These are phyloP conservation scores for Tillandsia leiboldiana DNA, from an alignment of 176 grass and related monocot species.

Conservation along the genomic window DNA sequence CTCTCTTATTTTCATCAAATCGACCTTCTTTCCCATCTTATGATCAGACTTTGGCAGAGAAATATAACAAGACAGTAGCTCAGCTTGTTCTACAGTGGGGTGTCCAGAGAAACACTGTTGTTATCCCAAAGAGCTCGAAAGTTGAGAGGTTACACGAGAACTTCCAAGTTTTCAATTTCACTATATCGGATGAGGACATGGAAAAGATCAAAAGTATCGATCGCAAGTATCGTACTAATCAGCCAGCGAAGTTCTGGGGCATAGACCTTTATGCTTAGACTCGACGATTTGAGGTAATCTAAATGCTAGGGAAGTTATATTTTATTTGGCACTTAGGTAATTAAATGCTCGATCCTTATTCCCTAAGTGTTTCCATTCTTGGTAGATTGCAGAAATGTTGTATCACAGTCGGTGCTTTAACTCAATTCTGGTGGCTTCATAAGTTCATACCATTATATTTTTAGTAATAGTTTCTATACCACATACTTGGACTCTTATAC, in stretches of 20 bases:
- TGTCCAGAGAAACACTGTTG: conserved; percentile 78
- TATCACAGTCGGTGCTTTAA: too few species aligned
- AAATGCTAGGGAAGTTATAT: not conserved
- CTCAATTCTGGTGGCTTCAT: too few species aligned
- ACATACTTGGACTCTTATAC: too few species aligned
- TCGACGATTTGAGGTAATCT: not conserved
- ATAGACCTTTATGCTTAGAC: conserved; percentile 66
- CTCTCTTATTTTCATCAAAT: not conserved
- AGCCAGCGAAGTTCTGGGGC: conserved; percentile 93
- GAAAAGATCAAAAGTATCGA: conserved; percentile 74
- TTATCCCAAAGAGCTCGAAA: conserved; percentile 89
- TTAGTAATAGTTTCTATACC: too few species aligned
- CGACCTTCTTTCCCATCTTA: not conserved
- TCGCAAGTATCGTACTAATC: conserved; percentile 62
- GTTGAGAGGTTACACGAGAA: conserved; percentile 60
- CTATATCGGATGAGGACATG: conserved; percentile 61
- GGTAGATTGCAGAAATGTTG: too few species aligned
- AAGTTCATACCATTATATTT: too few species aligned
- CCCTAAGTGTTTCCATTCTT: too few species aligned
- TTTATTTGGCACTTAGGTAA: not conserved
- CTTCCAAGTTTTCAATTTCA: conserved; percentile 55
- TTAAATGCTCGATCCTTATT: too few species aligned
- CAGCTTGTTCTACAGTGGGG: conserved; percentile 72
- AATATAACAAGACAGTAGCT: conserved; percentile 57
- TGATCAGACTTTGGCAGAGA: conserved; percentile 56